These are phyloP conservation scores for Huntiella decipiens DNA, from an alignment of 2,329 filamentous ascomycete species.

Conservation along the genomic window DNA sequence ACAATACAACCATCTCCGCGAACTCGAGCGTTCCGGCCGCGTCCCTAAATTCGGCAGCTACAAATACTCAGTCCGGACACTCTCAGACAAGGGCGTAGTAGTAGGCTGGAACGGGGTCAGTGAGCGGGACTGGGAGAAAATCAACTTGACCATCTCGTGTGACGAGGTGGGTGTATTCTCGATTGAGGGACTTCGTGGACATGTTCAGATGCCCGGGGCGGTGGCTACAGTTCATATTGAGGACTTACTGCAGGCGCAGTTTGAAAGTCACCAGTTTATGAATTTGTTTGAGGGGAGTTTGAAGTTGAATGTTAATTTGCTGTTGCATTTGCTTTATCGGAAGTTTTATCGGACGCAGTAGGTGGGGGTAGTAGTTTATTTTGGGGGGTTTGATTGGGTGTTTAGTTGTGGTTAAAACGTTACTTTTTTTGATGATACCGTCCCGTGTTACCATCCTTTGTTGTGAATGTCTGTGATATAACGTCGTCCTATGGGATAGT, in stretches of 20 bases:
- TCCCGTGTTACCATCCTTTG: not conserved
- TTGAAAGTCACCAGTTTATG: constrained; percentile 92
- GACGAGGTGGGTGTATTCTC: constrained; percentile 90
- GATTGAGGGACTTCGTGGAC: constrained; percentile 74
- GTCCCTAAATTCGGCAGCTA: constrained; percentile 95
- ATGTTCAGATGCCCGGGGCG: constrained; percentile 89
- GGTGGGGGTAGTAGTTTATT: not conserved
- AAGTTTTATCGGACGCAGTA: constrained; percentile 78
- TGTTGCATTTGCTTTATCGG: constrained; percentile 94
- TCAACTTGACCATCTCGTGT: constrained; percentile 84
- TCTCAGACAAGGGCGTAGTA: constrained; percentile 84
- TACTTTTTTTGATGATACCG: too few species aligned
- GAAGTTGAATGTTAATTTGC: constrained; percentile 85
- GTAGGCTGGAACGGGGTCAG: constrained; percentile 75
- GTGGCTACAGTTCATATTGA: constrained; percentile 79
- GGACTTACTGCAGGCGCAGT: constrained; percentile 87
- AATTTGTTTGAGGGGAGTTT: constrained; percentile 74
- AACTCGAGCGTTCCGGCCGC: constrained; percentile 77
- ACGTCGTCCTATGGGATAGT: too few species aligned
- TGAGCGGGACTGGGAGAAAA: constrained; percentile 71
- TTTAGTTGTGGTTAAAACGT: not conserved
- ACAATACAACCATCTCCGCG: constrained; percentile 95
- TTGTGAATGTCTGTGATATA: not conserved
- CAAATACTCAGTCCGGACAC: constrained; percentile 82
- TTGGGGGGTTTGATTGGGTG: not conserved